A percentile compares a stretch with the other conserved stretches of the same genome.
These are phyloP conservation scores for Houttuynia cordata DNA, from an alignment of 164 flowering plant genomes.

Conservation along the genomic window DNA sequence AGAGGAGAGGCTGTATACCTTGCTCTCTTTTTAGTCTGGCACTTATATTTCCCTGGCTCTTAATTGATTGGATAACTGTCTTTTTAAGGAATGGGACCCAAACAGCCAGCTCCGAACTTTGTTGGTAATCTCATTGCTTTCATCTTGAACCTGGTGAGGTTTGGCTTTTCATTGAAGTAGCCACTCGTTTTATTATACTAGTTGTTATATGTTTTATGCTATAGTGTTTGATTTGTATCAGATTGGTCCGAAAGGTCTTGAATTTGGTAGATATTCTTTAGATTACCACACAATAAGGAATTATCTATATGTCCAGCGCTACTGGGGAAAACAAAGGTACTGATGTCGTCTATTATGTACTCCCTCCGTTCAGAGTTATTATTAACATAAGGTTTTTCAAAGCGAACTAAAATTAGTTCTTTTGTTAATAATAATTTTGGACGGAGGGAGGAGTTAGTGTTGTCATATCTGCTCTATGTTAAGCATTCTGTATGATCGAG, in stretches of 20 bases:
- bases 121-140: conserved; percentile 82
- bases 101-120: conserved; percentile 82
- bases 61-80: conserved; percentile 4
- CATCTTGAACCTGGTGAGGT: conserved; percentile 62
- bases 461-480: not conserved
- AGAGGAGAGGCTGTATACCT: no score
- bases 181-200: not conserved
- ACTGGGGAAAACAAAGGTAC: conserved; percentile 87
- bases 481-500: conserved; percentile 1
- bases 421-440: no score
- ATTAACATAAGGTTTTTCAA: no score
- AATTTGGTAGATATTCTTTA: conserved; percentile 90
- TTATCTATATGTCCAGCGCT: conserved; percentile 64
- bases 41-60: not conserved
- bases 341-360: not conserved
- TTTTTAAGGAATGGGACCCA: conserved; percentile 67
- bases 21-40: no score
- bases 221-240: conserved; percentile 15
- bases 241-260: conserved; percentile 97
- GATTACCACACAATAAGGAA: conserved; percentile 95
- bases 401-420: no score
- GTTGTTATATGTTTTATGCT: not conserved
- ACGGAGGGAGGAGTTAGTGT: no score
- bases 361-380: no score
- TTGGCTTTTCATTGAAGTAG: conserved; percentile 2